Evolutionary conservation across 192 early-diverging fungal genomes (phyloP), one percentile per base, ranked within the genome.

Genomic region (Diversispora epigaea): DNA sequence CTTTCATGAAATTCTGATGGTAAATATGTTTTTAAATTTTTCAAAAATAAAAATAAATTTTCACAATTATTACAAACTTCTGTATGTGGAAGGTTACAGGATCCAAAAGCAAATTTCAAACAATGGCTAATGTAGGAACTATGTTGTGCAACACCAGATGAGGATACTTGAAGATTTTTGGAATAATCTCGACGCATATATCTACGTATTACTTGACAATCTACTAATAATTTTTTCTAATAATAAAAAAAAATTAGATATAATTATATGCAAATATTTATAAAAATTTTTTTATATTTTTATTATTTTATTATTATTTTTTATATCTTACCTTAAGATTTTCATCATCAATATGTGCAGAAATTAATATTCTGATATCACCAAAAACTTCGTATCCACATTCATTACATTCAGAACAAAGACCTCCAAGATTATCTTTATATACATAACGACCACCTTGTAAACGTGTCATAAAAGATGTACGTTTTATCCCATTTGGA

Each of bases 81-180:
- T 3, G 0, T 11, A 66, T 66, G 64, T 14, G 14, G 11, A 15
- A 66, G 21, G 22, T 66, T 21, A 44, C 43, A 66, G 17, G 17
- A 17, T 19, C 43, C 64, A 66, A 66, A 66, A 4, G 64, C 5
- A 46, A 19, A 43, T 11, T 25, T 5, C 11, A 66, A 3, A 46
- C 64, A 66, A 44, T 66, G 44, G 45, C 43, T 44, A 44, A 66
- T 66, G 4, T 43, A 66, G 45, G 41, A 11, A 44, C 45, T 66
- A 21, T 66, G 43, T 19, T 45, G 6, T 44, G 64, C 40, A 44
- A 21, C 45, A 3, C 64, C 15, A 44, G 12, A 5, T 9, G 14
- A 15, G 4, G 64, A 45, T 45, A 66, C 45, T 19, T 66, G 43
- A 5, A 46, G 15, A 44, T 66, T 43, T 66, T 43, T 43, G 12